Evolutionary conservation across 2,329 filamentous ascomycete genomes (phyloP).

Genomic region (Emergomyces pasteurianus): DNA sequence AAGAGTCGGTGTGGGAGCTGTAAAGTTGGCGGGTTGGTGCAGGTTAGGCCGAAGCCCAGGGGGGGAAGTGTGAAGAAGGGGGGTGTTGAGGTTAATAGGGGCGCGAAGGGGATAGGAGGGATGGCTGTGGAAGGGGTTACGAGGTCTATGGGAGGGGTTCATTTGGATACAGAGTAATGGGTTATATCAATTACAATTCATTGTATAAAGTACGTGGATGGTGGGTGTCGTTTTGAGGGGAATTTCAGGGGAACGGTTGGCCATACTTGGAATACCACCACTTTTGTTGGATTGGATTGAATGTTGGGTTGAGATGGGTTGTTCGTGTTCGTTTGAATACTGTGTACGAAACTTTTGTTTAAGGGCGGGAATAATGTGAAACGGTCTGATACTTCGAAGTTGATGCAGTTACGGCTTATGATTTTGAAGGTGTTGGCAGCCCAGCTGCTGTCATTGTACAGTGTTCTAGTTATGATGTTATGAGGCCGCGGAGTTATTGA

Average conservation of each 20-base stretch:
- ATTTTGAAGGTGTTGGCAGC: background rate
- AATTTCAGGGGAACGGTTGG: background rate
- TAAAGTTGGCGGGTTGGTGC: slow-evolving; percentile 50
- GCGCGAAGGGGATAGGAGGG: background rate
- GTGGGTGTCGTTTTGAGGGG: background rate
- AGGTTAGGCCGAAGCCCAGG: slow-evolving; percentile 67
- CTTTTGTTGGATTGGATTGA: background rate
- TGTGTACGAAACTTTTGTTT: background rate
- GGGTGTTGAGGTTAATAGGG: background rate
- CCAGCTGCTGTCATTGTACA: too few species aligned
- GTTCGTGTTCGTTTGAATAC: background rate
- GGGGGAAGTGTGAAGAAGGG: slow-evolving; percentile 19
- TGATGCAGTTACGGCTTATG: background rate
- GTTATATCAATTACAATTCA: background rate
- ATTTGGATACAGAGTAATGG: background rate
- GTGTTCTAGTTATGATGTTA: background rate
- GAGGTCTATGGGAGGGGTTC: background rate
- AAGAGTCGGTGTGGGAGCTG: slow-evolving; percentile 69
- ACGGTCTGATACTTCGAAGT: background rate
- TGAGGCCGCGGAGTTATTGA: background rate
- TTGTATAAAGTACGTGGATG: too few species aligned
- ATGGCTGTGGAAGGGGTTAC: background rate
- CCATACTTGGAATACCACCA: too few species aligned
- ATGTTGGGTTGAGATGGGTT: background rate
- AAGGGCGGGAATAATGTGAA: background rate